Evolutionary conservation across 2,329 filamentous ascomycete genomes (phyloP), one percentile per base, ranked within the genome.

Genomic region (Cordyceps tenuipes): DNA sequence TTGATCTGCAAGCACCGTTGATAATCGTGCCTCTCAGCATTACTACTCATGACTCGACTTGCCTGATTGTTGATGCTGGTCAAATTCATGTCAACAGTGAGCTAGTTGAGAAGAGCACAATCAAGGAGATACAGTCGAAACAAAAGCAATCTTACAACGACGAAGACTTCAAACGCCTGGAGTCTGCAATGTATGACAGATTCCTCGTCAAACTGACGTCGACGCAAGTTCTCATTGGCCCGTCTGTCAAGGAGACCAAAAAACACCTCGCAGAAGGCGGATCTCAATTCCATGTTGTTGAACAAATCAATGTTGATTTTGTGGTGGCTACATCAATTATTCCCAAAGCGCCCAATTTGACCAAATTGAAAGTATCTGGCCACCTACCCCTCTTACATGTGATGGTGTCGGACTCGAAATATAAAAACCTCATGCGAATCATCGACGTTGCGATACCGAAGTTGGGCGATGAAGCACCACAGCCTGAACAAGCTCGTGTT

Each of bases 21-120:
- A 95, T 99, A 65, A 97, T 99, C 64, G 85, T 99, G 10, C 94
- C 94, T 0, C 91, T 97, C 69, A 96, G 89, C 68, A 94, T 99
- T 61, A 93, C 88, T 0, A 83, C 86, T 23, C 80, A 87, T 67
- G 87, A 84, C 63, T 91, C 90, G 0, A 89, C 91, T 5, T 99
- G 94, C 68, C 79, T 99, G 62, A 97, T 99, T 65, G 76, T 99
- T 2, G 94, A 99, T 75, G 94, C 94, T 46, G 94, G 94, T 79
- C 94, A 97, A 69, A 91, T 94, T 62, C 94, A 91, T 67, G 88
- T 99, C 64, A 91, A 89, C 69, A 97, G 94, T 71, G 89, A 99
- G 69, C 78, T 99, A 21, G 93, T 97, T 17, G 92, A 97, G 68
- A 88, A 94, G 68, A 83, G 87, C n/a, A 96, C 91, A 0, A 81